Base-by-base conservation (phyloP, 2,329 filamentous ascomycete genomes). In the Talaromyces pinophilus region DNA sequence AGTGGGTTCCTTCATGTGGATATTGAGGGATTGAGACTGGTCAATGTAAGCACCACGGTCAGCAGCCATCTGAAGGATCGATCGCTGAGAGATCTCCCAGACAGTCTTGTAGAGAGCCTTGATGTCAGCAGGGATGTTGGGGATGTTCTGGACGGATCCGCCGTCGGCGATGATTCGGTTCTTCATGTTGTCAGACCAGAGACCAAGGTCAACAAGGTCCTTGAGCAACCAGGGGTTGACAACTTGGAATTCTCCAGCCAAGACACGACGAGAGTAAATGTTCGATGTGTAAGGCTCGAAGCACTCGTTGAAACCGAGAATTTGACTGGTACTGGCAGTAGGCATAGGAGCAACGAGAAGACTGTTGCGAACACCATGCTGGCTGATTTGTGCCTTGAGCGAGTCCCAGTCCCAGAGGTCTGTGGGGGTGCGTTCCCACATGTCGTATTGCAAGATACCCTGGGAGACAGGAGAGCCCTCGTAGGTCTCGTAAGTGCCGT, bases 111-210 rank as follows among this genome's bases (percentile, higher is more conserved):
- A 99, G 6, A 99, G 87, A 46, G 90, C 89, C 85, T 99, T 99
- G 85, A 96, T 91, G 73, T 99, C 95, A 38, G 91, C 88, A 15
- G 95, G 94, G 69, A 99, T 97, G 82, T 96, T 98, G 77, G 94
- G 92, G 70, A 99, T 94, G 81, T 95, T 94, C 81, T 98, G 95
- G 65, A 99, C 91, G 22, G 94, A 98, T 71, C 95, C 95, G 72
- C 92, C 92, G 69, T 97, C 94, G 66, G 95, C 91, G 75, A 99
- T 99, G 85, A 99, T 99, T 74, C 95, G 93, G 86, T 99, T 99
- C 90, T 99, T 99, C 95, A 99, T 99, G 83, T 93, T 92, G 82
- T 99, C 94, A 59, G 94, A 97, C 95, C 95, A 99, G 54, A 99
- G 86, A 68, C 95, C 95, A 84, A 97, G 92, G 77, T 99, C 95